Percentiles rank a stretch among this genome's conserved stretches.
These are phyloP conservation scores for Wakefieldia striispora DNA, from an alignment of 768 basidiomycete species.

Conservation along the genomic window DNA sequence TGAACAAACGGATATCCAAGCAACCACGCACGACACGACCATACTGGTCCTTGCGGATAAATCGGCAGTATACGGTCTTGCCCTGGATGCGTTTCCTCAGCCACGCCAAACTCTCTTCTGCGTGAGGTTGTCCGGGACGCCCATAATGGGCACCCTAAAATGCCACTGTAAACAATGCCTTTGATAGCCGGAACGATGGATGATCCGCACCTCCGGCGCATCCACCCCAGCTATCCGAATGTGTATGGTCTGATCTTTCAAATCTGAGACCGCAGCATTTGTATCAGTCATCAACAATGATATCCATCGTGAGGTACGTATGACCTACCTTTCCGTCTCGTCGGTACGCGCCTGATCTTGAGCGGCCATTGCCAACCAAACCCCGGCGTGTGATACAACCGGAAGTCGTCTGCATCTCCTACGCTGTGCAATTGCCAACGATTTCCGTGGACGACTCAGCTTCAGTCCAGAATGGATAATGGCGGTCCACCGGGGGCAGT, in stretches of 20 bases:
- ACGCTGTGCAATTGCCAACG: constrained; percentile 48
- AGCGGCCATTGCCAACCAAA: constrained; percentile 74
- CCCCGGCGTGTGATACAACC: constrained; percentile 79
- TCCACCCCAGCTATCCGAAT: constrained; percentile 90
- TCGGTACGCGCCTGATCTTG: constrained; percentile 65
- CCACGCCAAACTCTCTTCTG: constrained; percentile 75
- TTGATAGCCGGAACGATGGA: too few relatives aligned
- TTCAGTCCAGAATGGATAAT: not conserved
- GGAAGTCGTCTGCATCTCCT: constrained; percentile 85
- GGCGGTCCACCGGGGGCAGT: too few relatives aligned
- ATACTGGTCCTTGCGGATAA: constrained; percentile 81
- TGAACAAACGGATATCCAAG: not conserved
- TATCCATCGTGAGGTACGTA: not conserved
- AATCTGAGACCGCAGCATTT: constrained; percentile 40
- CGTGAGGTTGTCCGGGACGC: constrained; percentile 69
- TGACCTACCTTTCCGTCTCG: constrained; percentile 49
- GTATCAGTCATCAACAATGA: not conserved
- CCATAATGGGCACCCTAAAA: constrained; percentile 80
- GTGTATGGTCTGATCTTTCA: constrained; percentile 80
- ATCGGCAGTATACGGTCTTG: constrained; percentile 64
- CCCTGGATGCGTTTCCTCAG: constrained; percentile 56
- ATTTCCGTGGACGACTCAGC: not conserved
- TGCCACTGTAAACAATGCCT: not conserved
- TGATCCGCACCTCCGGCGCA: constrained; percentile 74
- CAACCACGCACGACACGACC: constrained; percentile 61